Conservation (phyloP, 2,329 filamentous ascomycete species). For the Verticillium longisporum region DNA sequence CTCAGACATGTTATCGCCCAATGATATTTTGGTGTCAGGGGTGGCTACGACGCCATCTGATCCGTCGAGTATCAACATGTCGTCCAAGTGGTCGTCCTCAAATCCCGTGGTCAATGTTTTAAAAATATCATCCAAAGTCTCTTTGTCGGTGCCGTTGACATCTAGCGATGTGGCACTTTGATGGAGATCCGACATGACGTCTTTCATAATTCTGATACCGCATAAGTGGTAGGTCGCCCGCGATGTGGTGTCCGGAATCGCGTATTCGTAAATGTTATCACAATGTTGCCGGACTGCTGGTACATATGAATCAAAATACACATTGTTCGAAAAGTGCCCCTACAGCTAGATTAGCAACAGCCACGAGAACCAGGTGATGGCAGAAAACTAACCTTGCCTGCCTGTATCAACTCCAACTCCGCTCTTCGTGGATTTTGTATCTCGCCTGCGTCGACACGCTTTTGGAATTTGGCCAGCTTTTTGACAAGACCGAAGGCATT, state of each 20-base stretch:
- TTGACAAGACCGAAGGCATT: conserved; percentile 21
- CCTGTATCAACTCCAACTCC: conserved; percentile 44
- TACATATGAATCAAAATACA: conserved; percentile 34
- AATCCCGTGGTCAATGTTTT: conserved; percentile 4
- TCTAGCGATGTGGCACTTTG: background rate
- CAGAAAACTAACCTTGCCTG: conserved; percentile 36
- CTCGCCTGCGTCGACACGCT: conserved; percentile 25
- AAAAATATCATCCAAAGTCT: conserved; percentile 8
- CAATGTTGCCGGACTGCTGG: conserved; percentile 32
- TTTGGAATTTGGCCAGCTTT: conserved; percentile 26
- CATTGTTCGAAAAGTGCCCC: conserved; percentile 26
- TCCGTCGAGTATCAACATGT: background rate
- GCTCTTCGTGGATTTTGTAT: conserved; percentile 36
- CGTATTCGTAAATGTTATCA: conserved; percentile 32
- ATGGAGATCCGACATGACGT: conserved; percentile 24
- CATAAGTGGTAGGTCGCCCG: conserved; percentile 35
- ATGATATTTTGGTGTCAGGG: background rate
- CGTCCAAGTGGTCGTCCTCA: background rate
- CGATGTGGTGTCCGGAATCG: conserved; percentile 19
- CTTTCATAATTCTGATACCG: conserved; percentile 32
- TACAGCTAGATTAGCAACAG: conserved; percentile 17
- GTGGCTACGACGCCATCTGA: background rate
- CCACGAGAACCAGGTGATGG: background rate
- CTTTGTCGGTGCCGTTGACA: background rate
- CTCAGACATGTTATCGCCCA: background rate